phyloP scores from a whole-genome alignment of 345 rosid species.

The Clarkia xantiana region DNA sequence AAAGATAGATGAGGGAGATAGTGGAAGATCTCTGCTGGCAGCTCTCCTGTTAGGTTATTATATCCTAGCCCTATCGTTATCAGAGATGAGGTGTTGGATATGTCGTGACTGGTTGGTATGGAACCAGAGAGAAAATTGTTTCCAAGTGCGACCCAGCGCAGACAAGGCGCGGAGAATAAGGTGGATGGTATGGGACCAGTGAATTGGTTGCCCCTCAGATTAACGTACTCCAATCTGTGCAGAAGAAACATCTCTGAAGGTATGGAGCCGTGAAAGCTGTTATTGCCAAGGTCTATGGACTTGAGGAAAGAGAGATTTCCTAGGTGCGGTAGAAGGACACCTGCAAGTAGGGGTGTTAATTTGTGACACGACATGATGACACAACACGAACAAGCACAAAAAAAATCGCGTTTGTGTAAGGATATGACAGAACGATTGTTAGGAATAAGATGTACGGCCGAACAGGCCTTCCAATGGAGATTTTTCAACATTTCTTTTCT shows the following conservation, averaged over 20 bases:
- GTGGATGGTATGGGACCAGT: background rate
- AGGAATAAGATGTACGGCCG: too few species aligned
- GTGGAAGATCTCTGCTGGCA: slow-evolving; percentile 6
- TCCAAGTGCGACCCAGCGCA: background rate
- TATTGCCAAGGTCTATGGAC: slow-evolving; percentile 1
- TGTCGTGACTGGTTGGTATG: slow-evolving; percentile 4
- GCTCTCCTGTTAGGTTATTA: slow-evolving; percentile 6
- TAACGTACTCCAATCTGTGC: background rate
- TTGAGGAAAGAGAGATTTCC: slow-evolving; percentile 12
- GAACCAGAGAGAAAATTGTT: slow-evolving; percentile 4
- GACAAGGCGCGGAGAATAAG: background rate
- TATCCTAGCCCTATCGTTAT: background rate
- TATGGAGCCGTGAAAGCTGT: slow-evolving; percentile 7
- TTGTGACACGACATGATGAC: too few species aligned
- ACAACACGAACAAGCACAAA: too few species aligned
- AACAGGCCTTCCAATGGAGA: too few species aligned
- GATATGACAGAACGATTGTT: too few species aligned
- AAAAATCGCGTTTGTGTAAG: too few species aligned
- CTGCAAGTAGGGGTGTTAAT: too few species aligned
- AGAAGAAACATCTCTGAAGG: slow-evolving; percentile 5
- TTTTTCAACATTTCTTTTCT: too few species aligned
- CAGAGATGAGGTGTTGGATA: slow-evolving; percentile 10
- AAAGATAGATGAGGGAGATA: background rate
- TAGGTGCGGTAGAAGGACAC: slow-evolving; percentile 8
- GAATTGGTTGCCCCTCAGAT: background rate